A percentile compares a stretch with the other conserved stretches of the same genome.
Evolutionary conservation across 805 yeast genomes (phyloP).

Genomic region (Yarrowia sp.): DNA sequence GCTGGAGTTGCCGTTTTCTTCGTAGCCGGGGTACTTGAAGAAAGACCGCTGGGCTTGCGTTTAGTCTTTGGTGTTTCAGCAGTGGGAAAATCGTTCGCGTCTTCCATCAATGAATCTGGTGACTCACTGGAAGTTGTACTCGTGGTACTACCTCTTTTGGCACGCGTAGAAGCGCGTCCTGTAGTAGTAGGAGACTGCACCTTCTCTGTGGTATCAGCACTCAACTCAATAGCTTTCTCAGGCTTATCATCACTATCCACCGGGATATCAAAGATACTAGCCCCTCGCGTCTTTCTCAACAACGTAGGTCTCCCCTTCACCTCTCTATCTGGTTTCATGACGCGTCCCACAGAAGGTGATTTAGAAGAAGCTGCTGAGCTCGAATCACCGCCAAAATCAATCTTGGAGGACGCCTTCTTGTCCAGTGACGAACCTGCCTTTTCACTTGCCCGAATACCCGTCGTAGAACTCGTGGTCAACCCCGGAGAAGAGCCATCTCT

Average conservation of each 20-base stretch:
- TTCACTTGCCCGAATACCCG: too few species aligned
- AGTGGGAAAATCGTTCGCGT: too few species aligned
- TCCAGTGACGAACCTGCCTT: too few species aligned
- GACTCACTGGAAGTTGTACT: background rate
- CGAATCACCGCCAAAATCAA: background rate
- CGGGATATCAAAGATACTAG: slow-evolving; percentile 9
- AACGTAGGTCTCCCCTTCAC: background rate
- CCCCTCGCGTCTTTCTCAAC: slow-evolving; percentile 6
- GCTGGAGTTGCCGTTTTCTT: slow-evolving; percentile 3
- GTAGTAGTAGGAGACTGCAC: background rate
- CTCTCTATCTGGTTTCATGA: slow-evolving; percentile 5
- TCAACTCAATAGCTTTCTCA: too few species aligned
- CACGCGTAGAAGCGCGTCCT: slow-evolving; percentile 1
- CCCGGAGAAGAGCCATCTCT: slow-evolving; percentile 19
- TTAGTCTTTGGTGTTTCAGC: background rate
- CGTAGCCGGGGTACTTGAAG: too few species aligned
- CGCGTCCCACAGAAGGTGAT: slow-evolving; percentile 9
- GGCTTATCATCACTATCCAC: too few species aligned
- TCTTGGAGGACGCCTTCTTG: background rate
- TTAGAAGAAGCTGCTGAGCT: background rate
- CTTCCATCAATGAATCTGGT: too few species aligned
- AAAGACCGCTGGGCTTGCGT: too few species aligned
- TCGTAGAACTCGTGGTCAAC: too few species aligned
- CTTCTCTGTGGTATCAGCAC: too few species aligned
- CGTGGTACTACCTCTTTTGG: background rate